Conservation (phyloP, 139 green algal species). For the Chlorella sp. region DNA sequence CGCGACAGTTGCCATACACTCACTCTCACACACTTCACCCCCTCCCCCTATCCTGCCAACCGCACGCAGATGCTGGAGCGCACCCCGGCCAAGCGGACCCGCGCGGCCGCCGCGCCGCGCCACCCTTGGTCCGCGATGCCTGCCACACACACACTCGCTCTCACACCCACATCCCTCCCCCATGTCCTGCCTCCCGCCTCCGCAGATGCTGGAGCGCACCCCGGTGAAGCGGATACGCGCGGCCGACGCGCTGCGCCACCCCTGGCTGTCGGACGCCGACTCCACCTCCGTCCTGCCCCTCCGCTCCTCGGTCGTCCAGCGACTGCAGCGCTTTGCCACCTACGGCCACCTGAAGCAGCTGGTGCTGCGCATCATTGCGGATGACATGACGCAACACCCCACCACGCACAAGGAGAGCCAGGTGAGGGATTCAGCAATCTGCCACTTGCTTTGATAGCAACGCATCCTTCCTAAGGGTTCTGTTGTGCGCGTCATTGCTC, state of each 20-base stretch:
- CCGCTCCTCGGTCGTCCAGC: constrained; percentile 63
- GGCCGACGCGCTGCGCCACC: constrained; percentile 39
- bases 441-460: background rate
- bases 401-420: constrained; percentile 19
- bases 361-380: constrained; percentile 84
- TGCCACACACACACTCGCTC: no score
- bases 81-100: no score
- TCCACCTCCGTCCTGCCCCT: constrained; percentile 32
- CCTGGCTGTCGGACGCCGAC: constrained; percentile 41
- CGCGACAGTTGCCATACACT: no score
- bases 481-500: background rate
- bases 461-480: no score
- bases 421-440: background rate
- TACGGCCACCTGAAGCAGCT: constrained; percentile 87
- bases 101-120: no score
- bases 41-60: no score
- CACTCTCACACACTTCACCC: no score
- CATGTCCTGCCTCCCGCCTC: no score
- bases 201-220: constrained; percentile 73
- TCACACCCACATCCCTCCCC: no score
- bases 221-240: constrained; percentile 71
- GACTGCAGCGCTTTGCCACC: constrained; percentile 93
- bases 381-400: constrained; percentile 64
- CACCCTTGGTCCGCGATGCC: no score
- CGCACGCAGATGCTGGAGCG: no score